Evolutionary conservation across 2,329 filamentous ascomycete species (phyloP), one percentile per base, ranked within the genome.

Genomic region (Beauveria sp.): DNA sequence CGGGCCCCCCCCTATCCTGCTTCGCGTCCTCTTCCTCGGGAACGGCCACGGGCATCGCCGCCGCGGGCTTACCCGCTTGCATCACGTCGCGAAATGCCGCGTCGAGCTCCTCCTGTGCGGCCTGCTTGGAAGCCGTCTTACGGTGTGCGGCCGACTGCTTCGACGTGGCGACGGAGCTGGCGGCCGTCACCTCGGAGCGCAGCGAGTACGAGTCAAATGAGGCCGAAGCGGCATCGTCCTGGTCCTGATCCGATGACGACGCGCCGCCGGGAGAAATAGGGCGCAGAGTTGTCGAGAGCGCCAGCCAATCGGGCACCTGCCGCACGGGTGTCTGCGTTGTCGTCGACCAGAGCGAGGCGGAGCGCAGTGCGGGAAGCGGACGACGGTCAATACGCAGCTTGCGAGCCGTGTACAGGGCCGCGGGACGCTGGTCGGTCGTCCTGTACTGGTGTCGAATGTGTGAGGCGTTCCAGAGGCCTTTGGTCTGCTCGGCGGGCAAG

Each of bases 291-390:
- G 54, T 60, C n/a, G 61, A 55, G 24, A 56, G 56, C 18, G 61
- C n/a, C 4, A 54, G 60, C 63, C 50, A 70, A 62, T 70, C 61
- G n/a, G 54, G 62, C 20, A 59, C 56, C 24, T 59, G 54, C 14
- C 59, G 43, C 12, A 22, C 43, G 14, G 41, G 26, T 9, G 37
- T 47, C 53, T 61, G 59, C 12, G 59, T 55, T 24, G 44, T 55
- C 34, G 57, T 54, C 61, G 65, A 67, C 75, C 75, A 76, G 55
- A 77, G 72, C 53, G 66, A 67, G 61, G 68, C 67, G 53, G 74
- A 75, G 43, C 61, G 66, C 51, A 77, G 65, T 28, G 61, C 65
- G 22, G 68, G 67, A 30, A 76, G 66, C 60, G 69, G 64, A 46
- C 67, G 65, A 52, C 68, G 62, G 41, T 65, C 64, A 51, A 66